Evolutionary conservation across 257 asterid genomes (phyloP).

Genomic region (Petrea volubilis): DNA sequence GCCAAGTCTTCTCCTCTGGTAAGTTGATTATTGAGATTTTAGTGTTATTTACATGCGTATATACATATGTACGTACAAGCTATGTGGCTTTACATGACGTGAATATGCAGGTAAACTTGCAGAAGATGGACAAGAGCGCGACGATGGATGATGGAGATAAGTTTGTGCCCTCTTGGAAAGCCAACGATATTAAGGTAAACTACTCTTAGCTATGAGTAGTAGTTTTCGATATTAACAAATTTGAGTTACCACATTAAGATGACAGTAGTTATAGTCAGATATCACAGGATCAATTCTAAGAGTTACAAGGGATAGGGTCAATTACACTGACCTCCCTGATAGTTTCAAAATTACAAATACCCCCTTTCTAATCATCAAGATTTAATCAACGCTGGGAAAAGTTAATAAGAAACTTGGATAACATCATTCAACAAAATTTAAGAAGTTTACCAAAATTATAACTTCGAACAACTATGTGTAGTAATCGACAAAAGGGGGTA

Average conservation of each 20-base stretch:
- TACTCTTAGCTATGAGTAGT: neutral
- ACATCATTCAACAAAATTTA: too few relatives aligned
- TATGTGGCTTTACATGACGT: neutral
- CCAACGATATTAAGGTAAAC: constrained; percentile 77
- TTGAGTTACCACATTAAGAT: neutral
- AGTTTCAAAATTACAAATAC: too few relatives aligned
- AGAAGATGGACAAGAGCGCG: constrained; percentile 53
- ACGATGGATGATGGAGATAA: constrained; percentile 59
- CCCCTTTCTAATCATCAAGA: too few relatives aligned
- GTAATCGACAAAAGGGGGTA: too few relatives aligned
- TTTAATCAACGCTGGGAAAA: too few relatives aligned
- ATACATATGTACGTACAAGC: neutral
- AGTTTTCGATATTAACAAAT: neutral
- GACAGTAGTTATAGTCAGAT: too few relatives aligned
- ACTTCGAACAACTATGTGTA: too few relatives aligned
- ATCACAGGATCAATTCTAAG: too few relatives aligned
- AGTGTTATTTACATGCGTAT: neutral
- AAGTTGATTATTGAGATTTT: constrained; percentile 21
- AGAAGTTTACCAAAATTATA: too few relatives aligned
- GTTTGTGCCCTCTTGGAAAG: constrained; percentile 76
- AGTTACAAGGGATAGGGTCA: too few relatives aligned
- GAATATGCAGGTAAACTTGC: constrained; percentile 24
- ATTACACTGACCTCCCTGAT: too few relatives aligned
- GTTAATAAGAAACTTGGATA: too few relatives aligned
- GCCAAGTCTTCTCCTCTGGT: constrained; percentile 49